A percentile compares a stretch with the other conserved stretches of the same genome.
Conservation (phyloP, 2,329 filamentous ascomycete genomes). For the Pseudogymnoascus sp. region DNA sequence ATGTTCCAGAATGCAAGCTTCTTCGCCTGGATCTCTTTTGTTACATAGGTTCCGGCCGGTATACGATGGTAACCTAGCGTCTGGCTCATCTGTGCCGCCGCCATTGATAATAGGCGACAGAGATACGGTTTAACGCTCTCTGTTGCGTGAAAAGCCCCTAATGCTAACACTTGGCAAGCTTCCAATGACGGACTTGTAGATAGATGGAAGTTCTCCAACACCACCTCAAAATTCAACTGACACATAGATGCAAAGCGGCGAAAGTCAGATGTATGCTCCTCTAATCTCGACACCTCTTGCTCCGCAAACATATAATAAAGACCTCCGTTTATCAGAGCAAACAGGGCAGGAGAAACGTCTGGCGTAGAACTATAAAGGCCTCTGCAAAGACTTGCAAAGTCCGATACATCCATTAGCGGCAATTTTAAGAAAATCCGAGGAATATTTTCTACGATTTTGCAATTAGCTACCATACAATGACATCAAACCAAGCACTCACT, state of each 20-base stretch:
- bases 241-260: neutral
- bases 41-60: neutral
- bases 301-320: conserved; percentile 15
- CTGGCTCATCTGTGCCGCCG: conserved; percentile 11
- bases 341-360: neutral
- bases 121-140: conserved; percentile 9
- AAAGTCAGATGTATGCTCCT: neutral
- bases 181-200: neutral
- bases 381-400: neutral
- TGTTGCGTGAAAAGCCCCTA: neutral
- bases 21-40: conserved; percentile 9
- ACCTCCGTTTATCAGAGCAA: conserved; percentile 15
- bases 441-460: neutral
- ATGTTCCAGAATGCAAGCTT: conserved; percentile 15
- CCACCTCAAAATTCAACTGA: neutral
- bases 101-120: conserved; percentile 4
- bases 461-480: neutral
- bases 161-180: neutral
- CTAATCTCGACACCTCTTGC: neutral
- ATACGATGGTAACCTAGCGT: conserved; percentile 12
- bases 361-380: neutral
- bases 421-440: neutral
- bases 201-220: neutral
- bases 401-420: neutral
- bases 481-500: conserved; percentile 1